Percentiles rank a stretch among this genome's conserved stretches.
phyloP scores from a whole-genome alignment of 257 asterid genomes.

The Ballota nigra region DNA sequence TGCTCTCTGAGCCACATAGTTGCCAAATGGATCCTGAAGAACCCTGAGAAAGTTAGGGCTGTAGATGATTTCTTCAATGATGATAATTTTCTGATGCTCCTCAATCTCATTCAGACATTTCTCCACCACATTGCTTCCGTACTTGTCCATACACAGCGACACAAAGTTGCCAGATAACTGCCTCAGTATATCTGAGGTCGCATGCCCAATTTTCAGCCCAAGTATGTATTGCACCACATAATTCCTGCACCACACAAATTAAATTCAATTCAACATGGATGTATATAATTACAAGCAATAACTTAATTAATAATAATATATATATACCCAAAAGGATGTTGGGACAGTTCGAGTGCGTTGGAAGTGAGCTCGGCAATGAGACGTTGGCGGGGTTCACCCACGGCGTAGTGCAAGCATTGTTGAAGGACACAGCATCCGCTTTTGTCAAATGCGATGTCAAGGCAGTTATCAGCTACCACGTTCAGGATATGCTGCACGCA shows the following conservation, averaged over 20 bases:
- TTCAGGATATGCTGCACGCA: constrained; percentile 41
- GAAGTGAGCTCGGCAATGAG: constrained; percentile 44
- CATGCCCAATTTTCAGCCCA: constrained; percentile 16
- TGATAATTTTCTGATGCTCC: constrained; percentile 12
- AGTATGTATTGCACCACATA: constrained; percentile 62
- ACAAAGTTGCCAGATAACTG: constrained; percentile 42
- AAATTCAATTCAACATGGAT: too few relatives aligned
- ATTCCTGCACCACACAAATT: constrained; percentile 44
- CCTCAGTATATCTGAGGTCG: constrained; percentile 25
- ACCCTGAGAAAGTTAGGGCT: constrained; percentile 41
- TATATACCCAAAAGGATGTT: constrained; percentile 51
- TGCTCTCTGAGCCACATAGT: constrained; percentile 71
- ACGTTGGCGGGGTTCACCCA: constrained; percentile 33
- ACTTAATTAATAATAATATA: too few relatives aligned
- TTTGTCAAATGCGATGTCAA: constrained; percentile 54
- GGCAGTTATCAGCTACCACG: constrained; percentile 48
- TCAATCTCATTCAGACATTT: constrained; percentile 38
- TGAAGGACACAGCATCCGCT: constrained; percentile 69
- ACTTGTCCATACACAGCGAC: constrained; percentile 46
- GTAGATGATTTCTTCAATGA: constrained; percentile 42
- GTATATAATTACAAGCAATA: too few relatives aligned
- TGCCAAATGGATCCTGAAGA: constrained; percentile 66
- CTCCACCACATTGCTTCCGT: constrained; percentile 74
- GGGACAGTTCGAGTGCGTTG: constrained; percentile 35
- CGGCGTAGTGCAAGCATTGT: constrained; percentile 39